phyloP scores from a whole-genome alignment of 106 monocot species.

The Dactylorhiza incarnata region DNA sequence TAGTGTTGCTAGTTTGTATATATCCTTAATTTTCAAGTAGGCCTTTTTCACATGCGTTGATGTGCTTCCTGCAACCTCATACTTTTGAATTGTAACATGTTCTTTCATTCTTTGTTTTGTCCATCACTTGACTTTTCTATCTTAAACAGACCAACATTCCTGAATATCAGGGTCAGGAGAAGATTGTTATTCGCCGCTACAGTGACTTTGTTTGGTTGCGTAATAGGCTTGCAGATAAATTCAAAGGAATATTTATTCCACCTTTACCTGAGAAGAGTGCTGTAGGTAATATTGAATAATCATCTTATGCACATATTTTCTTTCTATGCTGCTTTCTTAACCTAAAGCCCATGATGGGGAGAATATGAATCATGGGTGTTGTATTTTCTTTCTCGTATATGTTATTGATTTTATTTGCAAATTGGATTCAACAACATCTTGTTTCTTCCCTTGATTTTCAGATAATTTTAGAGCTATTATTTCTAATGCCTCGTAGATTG shows the following conservation, averaged over 20 bases:
- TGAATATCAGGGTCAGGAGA: constrained; percentile 64
- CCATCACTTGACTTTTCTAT: not conserved
- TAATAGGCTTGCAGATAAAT: constrained; percentile 61
- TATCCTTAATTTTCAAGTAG: not conserved
- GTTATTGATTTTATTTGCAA: not conserved
- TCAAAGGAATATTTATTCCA: constrained; percentile 94
- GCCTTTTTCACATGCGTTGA: not conserved
- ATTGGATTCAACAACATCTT: not conserved
- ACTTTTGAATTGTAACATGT: not conserved
- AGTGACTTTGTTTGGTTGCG: constrained; percentile 69
- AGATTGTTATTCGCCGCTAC: constrained; percentile 70
- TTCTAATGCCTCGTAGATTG: not conserved
- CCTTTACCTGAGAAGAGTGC: constrained; percentile 97
- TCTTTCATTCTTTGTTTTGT: not conserved
- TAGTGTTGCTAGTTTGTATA: not conserved
- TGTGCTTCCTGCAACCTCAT: not conserved
- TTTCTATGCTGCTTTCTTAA: not conserved
- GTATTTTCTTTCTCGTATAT: not conserved
- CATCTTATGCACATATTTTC: not conserved
- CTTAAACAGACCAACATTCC: constrained; percentile 59
- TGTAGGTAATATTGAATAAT: constrained; percentile 59
- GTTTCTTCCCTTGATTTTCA: not conserved
- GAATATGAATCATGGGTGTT: not conserved
- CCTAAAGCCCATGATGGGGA: not conserved
- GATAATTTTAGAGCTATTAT: not conserved